A percentile compares a stretch with the other conserved stretches of the same genome.
phyloP scores from a whole-genome alignment of 1,284 basidiomycete genomes.

The Tremellales sp. region DNA sequence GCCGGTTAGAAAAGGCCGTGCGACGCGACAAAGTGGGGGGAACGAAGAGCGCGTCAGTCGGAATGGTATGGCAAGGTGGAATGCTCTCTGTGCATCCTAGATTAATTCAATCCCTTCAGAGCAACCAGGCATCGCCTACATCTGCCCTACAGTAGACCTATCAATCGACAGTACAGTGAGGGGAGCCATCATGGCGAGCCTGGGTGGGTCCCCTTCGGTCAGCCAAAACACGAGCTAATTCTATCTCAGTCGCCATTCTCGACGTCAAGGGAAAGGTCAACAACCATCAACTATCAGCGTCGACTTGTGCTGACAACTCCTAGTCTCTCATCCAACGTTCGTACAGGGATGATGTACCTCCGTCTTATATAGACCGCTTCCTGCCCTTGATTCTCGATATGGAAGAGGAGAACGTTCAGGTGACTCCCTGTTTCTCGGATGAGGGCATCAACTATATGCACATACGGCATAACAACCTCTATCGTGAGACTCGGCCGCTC shows the following conservation, averaged over 20 bases:
- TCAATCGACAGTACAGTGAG: background rate
- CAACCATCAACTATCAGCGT: background rate
- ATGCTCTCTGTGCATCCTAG: too few relatives aligned
- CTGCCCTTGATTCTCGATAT: constrained; percentile 91
- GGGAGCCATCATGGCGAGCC: constrained; percentile 30
- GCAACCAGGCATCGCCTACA: too few relatives aligned
- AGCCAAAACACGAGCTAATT: too few relatives aligned
- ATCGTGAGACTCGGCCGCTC: constrained; percentile 61
- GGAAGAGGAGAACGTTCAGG: constrained; percentile 93
- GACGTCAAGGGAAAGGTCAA: constrained; percentile 84
- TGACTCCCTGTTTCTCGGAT: constrained; percentile 90
- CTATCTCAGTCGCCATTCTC: constrained; percentile 71
- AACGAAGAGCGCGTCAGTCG: too few relatives aligned
- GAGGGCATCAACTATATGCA: constrained; percentile 98
- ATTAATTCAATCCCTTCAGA: too few relatives aligned
- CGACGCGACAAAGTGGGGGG: too few relatives aligned
- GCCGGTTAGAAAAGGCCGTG: too few relatives aligned
- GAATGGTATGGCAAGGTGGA: too few relatives aligned
- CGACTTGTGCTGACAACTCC: background rate
- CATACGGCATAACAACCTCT: constrained; percentile 95
- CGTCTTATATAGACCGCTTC: constrained; percentile 87
- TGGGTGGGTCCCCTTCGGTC: constrained; percentile 19
- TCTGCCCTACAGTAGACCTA: too few relatives aligned
- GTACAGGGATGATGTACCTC: constrained; percentile 91
- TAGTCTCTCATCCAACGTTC: constrained; percentile 95